A percentile compares a stretch with the other conserved stretches of the same genome.
These are phyloP conservation scores for Alternaria sp. DNA, from an alignment of 2,329 filamentous ascomycete genomes.

Conservation along the genomic window DNA sequence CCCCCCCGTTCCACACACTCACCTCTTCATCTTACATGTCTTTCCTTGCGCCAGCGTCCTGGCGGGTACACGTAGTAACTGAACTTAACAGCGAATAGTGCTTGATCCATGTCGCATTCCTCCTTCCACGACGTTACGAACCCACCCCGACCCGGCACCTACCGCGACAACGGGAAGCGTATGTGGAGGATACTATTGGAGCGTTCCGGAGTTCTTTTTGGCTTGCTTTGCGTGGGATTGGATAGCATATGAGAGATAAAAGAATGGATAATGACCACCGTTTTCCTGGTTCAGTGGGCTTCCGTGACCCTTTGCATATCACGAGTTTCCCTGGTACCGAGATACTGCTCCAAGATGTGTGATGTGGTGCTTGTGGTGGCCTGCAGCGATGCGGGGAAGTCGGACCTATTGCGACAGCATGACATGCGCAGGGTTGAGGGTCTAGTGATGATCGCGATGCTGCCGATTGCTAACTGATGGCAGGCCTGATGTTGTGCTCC, in stretches of 20 bases:
- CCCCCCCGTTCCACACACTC: neutral
- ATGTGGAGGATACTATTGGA: constrained; percentile 1
- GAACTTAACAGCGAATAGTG: constrained; percentile 37
- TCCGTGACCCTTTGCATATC: neutral
- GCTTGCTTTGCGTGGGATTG: neutral
- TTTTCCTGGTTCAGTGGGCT: neutral
- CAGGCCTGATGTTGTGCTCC: neutral
- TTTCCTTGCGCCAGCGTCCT: constrained; percentile 10
- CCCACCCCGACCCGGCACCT: constrained; percentile 3
- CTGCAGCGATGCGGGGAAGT: neutral
- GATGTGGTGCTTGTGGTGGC: neutral
- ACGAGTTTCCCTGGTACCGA: neutral
- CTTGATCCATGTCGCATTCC: constrained; percentile 21
- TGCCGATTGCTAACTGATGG: neutral
- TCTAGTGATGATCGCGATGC: neutral
- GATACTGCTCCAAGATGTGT: neutral
- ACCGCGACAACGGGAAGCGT: neutral
- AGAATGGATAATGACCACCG: constrained; percentile 13
- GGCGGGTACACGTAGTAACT: constrained; percentile 22
- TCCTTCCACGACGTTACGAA: constrained; percentile 3
- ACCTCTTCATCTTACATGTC: neutral
- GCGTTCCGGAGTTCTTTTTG: constrained; percentile 18
- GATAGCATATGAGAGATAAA: constrained; percentile 9
- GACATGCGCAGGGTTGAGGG: neutral
- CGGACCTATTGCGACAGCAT: neutral